Base-by-base conservation (phyloP, 1,139 yeast species). In the Zygotorulaspora mrakii region DNA sequence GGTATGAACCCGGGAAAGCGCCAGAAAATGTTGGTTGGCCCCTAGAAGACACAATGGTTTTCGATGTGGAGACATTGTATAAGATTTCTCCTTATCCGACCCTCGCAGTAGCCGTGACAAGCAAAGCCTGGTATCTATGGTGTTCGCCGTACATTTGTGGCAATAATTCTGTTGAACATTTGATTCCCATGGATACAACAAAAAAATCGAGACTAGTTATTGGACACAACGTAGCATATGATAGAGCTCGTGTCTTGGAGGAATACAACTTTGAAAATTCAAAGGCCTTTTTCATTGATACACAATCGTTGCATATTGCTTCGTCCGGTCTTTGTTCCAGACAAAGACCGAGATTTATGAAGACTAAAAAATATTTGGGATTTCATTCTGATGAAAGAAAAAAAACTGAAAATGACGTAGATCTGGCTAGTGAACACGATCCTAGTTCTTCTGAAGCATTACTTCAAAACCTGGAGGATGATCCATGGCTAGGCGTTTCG, bases 91-190 rank as follows among this genome's bases (percentile, higher is more conserved):
- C 74, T 6, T 88, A 78, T 59, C 80, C 97, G 0, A 79, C 85
- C 0, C 59, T 94, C 63, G 96, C 96, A 1, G 77, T 87, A 0
- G 95, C 96, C 6, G 82, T 75, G 1, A 78, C 96, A 0, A 59
- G 71, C 0, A 67, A 73, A 13, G 95, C 96, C 0, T 88, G 97
- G 96, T 94, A 89, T 59, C 81, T 82, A 0, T 94, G 99, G 99
- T 80, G 87, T 1, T 87, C 96, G 0, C 98, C 98, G 0, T 78
- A 74, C 59, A 62, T 91, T 12, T 69, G 80, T 2, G 44, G 43
- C 3, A 32, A 45, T 1, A 55, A 61, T 17, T 49, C 60, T 5
- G 71, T 80, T 31, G 72, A 67, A 2, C 95, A 88, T 53, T 65
- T 94, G 40, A 79, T 91, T 1, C 96, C 97, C 0, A 62, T 91